Base-by-base conservation (phyloP, 768 basidiomycete genomes). In the Suillus tomentosus region DNA sequence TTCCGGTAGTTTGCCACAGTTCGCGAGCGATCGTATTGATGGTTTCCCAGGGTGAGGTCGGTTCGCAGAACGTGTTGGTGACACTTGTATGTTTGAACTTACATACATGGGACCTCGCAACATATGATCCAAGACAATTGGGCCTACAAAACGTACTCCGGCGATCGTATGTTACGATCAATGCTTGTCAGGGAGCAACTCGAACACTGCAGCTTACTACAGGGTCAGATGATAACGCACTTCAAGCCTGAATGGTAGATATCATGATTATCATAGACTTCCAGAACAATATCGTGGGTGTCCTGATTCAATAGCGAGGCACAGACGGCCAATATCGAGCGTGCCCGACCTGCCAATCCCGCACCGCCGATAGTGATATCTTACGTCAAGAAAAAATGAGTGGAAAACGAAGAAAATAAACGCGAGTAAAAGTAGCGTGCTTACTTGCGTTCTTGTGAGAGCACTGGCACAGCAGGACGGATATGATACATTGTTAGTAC, bases 21-120 rank as follows among this genome's bases (percentile, higher is more conserved):
- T 57, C 57, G 57, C 40, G 24, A 58, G 57, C 57, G 57, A 31
- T 9, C 40, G 19, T 22, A 22, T 57, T 45, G 56, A 57, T 57
- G 22, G 39, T 40, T 22, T 9, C 37, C 15, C 22, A 54, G 56
- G 56, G 37, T 40, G 24, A 17, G 39, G 39, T 19, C 17, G 57
- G 40, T 58, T 58, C 39, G 40, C 17, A 40, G 10, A 58, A 40
- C 39, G 22, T 14, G 31, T 6, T 31, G 5, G n/a, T 10, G 10
- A 10, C n/a, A 45, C 17, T 43, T 31, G 3, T 48, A 48, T 37
- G 14, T 40, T 42, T 27, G 10, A 58, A 58, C 10, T 27, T 58
- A 42, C 57, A 42, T 42, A 27, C 57, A 31, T 7, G 19, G 39
- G 27, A 19, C 39, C 24, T 58, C 17, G 27, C 40, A 58, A 58